Evolutionary conservation across 495 filamentous ascomycete species (phyloP), one percentile per base, ranked within the genome.

Genomic region (Darksidea phi): DNA sequence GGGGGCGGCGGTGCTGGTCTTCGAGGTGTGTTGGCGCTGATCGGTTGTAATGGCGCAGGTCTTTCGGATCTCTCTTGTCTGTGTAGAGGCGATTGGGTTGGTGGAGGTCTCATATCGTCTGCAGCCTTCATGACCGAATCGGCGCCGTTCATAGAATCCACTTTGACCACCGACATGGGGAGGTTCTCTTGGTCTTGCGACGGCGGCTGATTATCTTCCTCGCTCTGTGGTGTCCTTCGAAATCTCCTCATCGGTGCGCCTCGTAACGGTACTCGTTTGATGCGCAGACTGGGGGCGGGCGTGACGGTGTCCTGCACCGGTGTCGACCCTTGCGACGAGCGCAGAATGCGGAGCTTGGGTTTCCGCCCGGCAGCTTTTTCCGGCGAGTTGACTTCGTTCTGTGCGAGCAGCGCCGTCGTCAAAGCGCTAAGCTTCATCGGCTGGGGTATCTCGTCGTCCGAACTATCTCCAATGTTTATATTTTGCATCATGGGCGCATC

Each of bases 11-110:
- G 69, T n/a, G 89, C 87, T n/a, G 88, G 80, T 57, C 89, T 75
- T 60, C 82, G 87, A 13, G 91, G 90, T 10, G 93, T 94, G 67
- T 97, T 98, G 60, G 84, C 85, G 72, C 82, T 93, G 59, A 88
- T 80, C 1, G 77, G 77, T 1, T 85, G 82, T 5, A 98, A 77
- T 24, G 87, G 68, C 43, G 59, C 42, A 26, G 64, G 67, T 43
- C 57, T 61, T 25, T 70, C 85, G 66, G 86, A 86, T 62, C 89
- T 80, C 41, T 85, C 82, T 1, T 86, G 86, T 24, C 80, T 84
- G 23, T 57, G 48, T 2, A 58, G 25, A 25, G 61, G 61, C 13
- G 61, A 64, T 18, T 23, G 61, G 10, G 20, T 37, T 75, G 72
- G 50, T 6, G 67, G 64, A 42, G 62, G 59, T 13, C 67, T 60